phyloP scores from a whole-genome alignment of 2,329 filamentous ascomycete species.

The Arthrobotrys entomopaga region DNA sequence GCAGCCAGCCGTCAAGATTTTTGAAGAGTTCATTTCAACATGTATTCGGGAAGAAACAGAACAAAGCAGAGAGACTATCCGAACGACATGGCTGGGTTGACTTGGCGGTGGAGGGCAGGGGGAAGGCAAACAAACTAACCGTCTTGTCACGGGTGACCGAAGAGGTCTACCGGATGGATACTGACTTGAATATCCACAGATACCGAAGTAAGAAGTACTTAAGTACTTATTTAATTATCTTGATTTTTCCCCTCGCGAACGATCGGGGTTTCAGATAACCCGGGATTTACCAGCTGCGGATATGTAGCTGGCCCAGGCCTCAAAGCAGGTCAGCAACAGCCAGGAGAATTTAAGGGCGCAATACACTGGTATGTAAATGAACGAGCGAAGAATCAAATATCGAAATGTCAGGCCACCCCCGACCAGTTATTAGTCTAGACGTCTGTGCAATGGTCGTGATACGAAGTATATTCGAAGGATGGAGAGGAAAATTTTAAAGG shows the following conservation, averaged over 20 bases:
- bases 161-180: slow-evolving; percentile 19
- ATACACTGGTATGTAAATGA: too few species aligned
- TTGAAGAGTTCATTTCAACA: too few species aligned
- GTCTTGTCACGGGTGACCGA: slow-evolving; percentile 18
- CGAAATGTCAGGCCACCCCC: too few species aligned
- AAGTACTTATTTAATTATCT: too few species aligned
- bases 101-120: not conserved
- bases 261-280: slow-evolving; percentile 34
- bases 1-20: not conserved
- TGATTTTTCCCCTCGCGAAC: slow-evolving; percentile 10
- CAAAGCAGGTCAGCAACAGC: slow-evolving; percentile 19
- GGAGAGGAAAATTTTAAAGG: not conserved
- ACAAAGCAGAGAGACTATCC: too few species aligned
- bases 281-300: slow-evolving; percentile 8
- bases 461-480: not conserved
- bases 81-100: not conserved
- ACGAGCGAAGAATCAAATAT: too few species aligned
- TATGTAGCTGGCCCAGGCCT: not conserved
- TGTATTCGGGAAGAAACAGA: too few species aligned
- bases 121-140: slow-evolving; percentile 33
- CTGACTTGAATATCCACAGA: too few species aligned
- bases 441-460: too few species aligned
- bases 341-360: slow-evolving; percentile 11
- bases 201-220: too few species aligned
- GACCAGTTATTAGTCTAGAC: too few species aligned